Conservation (phyloP, 2,329 filamentous ascomycete genomes). For the Emergomyces orientalis region DNA sequence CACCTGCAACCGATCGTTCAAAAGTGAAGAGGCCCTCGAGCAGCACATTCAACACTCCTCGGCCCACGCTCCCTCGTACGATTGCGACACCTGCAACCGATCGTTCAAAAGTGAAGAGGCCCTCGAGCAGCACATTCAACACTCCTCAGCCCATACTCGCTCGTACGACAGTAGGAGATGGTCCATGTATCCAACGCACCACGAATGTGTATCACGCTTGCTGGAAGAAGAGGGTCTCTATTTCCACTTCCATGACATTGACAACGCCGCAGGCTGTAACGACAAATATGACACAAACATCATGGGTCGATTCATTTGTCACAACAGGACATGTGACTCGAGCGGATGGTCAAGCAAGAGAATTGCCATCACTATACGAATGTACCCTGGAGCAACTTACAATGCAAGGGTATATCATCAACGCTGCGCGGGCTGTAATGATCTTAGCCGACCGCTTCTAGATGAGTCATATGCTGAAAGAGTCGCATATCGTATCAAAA, state of each 20-base stretch:
- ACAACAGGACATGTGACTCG: slow-evolving; percentile 24
- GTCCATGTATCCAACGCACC: slow-evolving; percentile 28
- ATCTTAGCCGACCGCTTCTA: slow-evolving; percentile 27
- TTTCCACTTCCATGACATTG: slow-evolving; percentile 26
- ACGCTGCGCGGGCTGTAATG: slow-evolving; percentile 30
- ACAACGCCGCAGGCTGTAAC: slow-evolving; percentile 21
- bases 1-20: neutral
- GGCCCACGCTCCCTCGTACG: neutral
- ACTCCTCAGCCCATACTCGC: neutral
- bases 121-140: neutral
- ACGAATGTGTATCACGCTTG: slow-evolving; percentile 25
- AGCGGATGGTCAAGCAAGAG: slow-evolving; percentile 34
- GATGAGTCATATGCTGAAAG: slow-evolving; percentile 36
- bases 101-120: neutral
- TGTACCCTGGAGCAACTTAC: slow-evolving; percentile 31
- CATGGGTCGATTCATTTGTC: slow-evolving; percentile 35
- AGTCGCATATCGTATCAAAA: slow-evolving; percentile 36
- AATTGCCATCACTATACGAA: slow-evolving; percentile 37
- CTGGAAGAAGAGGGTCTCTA: slow-evolving; percentile 24
- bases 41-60: neutral
- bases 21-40: neutral
- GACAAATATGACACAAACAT: slow-evolving; percentile 33
- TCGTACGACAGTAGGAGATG: slow-evolving; percentile 13
- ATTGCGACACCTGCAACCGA: neutral
- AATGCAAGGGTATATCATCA: slow-evolving; percentile 40